Evolutionary conservation across 345 rosid genomes (phyloP).

Genomic region (sweet orange (Citrus sinensis)): DVS_A1.0 CM039167.1:17720501-17721000

Average conservation of each 20-base stretch:
- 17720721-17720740: slow-evolving; percentile 93
- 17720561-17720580: slow-evolving; percentile 65
- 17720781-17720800: not conserved
- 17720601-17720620: not conserved
- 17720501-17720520: slow-evolving; percentile 58
- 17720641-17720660: not conserved
- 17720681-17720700: slow-evolving; percentile 83
- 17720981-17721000: not conserved
- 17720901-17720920: not conserved
- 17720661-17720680: slow-evolving; percentile 75
- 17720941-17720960: not conserved
- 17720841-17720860: not conserved
- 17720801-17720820: not conserved
- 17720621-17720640: slow-evolving; percentile 1
- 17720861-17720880: not conserved
- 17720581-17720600: not conserved
- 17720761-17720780: slow-evolving; percentile 9
- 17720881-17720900: not conserved
- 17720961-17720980: not conserved
- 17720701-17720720: slow-evolving; percentile 83
- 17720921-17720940: not conserved
- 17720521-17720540: slow-evolving; percentile 96
- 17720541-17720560: slow-evolving; percentile 83
- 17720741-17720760: slow-evolving; percentile 98
- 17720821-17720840: not conserved